Conservation (phyloP, 2,329 filamentous ascomycete genomes). For the Phialophora macrospora region DNA sequence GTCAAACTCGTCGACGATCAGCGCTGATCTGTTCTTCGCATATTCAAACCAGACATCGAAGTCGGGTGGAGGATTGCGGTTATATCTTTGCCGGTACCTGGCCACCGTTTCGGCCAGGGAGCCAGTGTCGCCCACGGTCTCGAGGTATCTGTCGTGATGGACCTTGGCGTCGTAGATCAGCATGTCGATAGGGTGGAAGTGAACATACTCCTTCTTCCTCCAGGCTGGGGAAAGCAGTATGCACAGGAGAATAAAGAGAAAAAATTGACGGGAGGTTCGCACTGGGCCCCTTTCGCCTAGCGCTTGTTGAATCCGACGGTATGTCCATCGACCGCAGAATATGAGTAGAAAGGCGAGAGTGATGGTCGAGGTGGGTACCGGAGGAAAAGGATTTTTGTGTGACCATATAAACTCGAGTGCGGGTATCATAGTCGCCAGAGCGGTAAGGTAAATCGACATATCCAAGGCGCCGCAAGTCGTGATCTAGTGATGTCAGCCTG, state of each 20-base stretch:
- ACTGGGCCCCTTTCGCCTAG: slow-evolving; percentile 29
- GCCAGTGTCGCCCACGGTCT: slow-evolving; percentile 54
- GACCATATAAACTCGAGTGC: slow-evolving; percentile 37
- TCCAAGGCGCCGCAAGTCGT: slow-evolving; percentile 35
- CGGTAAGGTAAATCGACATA: slow-evolving; percentile 34
- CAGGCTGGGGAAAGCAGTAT: slow-evolving; percentile 50
- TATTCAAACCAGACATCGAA: slow-evolving; percentile 66
- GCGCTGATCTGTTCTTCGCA: slow-evolving; percentile 57
- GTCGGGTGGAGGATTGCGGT: slow-evolving; percentile 61
- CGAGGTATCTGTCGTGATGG: slow-evolving; percentile 56
- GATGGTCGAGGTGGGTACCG: slow-evolving; percentile 27
- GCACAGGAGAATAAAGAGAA: slow-evolving; percentile 46
- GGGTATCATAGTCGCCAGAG: slow-evolving; percentile 35
- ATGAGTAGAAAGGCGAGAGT: slow-evolving; percentile 37
- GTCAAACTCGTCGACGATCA: slow-evolving; percentile 65
- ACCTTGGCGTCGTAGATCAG: slow-evolving; percentile 58
- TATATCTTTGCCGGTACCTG: slow-evolving; percentile 59
- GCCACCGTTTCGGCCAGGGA: slow-evolving; percentile 56
- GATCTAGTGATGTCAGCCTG: slow-evolving; percentile 34
- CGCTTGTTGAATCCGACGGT: slow-evolving; percentile 32
- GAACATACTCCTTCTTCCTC: slow-evolving; percentile 48
- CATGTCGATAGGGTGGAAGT: slow-evolving; percentile 60
- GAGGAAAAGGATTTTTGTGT: slow-evolving; percentile 37
- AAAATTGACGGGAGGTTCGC: slow-evolving; percentile 19
- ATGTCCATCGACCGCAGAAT: slow-evolving; percentile 33